Evolutionary conservation across 2,329 filamentous ascomycete genomes (phyloP).

Genomic region (Colletotrichum zoysiae): DNA sequence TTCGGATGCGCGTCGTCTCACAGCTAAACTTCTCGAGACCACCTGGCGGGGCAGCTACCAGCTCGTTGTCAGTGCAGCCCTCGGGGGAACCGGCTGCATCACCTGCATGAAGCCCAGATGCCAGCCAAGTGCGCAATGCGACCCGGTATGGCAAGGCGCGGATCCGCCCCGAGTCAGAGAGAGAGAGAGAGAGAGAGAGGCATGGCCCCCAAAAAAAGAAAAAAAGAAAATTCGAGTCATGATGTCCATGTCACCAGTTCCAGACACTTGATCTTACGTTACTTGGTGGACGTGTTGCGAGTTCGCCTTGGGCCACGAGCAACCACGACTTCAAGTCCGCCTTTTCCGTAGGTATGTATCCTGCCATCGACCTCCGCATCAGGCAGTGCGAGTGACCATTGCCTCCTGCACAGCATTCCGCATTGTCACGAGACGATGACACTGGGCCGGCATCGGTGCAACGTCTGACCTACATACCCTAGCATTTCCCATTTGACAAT

Average conservation of each 20-base stretch:
- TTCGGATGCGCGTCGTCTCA: conserved; percentile 16
- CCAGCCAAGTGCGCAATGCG: conserved; percentile 22
- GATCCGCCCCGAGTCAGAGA: conserved; percentile 38
- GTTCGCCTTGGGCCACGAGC: conserved; percentile 19
- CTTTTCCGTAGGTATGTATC: not conserved
- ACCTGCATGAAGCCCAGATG: conserved; percentile 21
- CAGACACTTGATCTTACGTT: conserved; percentile 28
- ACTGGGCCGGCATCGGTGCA: conserved; percentile 10
- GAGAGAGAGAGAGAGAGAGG: conserved; percentile 38
- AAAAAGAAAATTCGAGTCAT: conserved; percentile 26
- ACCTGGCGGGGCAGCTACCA: not conserved
- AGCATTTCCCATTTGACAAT: conserved; percentile 5
- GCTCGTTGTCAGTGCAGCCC: not conserved
- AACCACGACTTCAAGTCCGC: conserved; percentile 7
- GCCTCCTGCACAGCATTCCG: not conserved
- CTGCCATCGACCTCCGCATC: not conserved
- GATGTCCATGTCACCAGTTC: conserved; percentile 30
- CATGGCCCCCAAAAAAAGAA: conserved; percentile 3
- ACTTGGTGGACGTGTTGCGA: conserved; percentile 29
- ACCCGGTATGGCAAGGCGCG: conserved; percentile 26
- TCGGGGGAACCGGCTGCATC: conserved; percentile 1
- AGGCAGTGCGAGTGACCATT: not conserved
- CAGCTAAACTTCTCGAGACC: not conserved
- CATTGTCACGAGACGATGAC: conserved; percentile 16
- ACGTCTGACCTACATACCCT: conserved; percentile 9